Conservation (phyloP, 164 flowering plant species). For the Liriodendron chinense region DNA sequence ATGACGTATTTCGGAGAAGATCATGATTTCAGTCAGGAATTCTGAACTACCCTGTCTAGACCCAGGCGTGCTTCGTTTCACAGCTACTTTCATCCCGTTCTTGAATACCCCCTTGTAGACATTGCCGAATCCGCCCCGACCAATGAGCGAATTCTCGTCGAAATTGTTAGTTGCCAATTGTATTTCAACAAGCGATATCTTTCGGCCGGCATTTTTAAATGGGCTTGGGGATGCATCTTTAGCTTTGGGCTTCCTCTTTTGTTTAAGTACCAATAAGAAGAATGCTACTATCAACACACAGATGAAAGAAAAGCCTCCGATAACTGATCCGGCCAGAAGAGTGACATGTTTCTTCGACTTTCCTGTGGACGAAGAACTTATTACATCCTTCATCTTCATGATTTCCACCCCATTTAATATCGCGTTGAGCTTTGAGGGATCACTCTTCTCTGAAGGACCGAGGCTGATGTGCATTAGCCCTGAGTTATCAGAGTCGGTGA, state of each 20-base stretch:
- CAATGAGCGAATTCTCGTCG: neutral
- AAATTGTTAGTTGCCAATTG: neutral
- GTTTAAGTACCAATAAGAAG: neutral
- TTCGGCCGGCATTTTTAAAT: slow-evolving; percentile 15
- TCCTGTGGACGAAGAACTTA: neutral
- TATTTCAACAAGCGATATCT: neutral
- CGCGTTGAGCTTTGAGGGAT: slow-evolving; percentile 39
- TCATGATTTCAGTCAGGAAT: neutral
- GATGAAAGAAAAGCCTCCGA: neutral
- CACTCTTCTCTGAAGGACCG: slow-evolving; percentile 61
- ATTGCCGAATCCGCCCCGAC: neutral
- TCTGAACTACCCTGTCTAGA: neutral
- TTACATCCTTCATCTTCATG: slow-evolving; percentile 63
- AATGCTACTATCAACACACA: neutral
- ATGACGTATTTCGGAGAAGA: slow-evolving; percentile 27
- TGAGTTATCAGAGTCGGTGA: slow-evolving; percentile 40
- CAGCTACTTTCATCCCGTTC: neutral
- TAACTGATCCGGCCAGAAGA: neutral
- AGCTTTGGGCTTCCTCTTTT: neutral
- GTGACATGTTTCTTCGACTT: neutral
- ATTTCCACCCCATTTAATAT: slow-evolving; percentile 86
- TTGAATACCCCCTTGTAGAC: slow-evolving; percentile 1
- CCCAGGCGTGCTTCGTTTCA: neutral
- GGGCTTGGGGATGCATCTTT: neutral
- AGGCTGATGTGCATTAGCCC: slow-evolving; percentile 50